phyloP scores from a whole-genome alignment of 2,329 filamentous ascomycete genomes.

The Aspergillus hortae region DNA sequence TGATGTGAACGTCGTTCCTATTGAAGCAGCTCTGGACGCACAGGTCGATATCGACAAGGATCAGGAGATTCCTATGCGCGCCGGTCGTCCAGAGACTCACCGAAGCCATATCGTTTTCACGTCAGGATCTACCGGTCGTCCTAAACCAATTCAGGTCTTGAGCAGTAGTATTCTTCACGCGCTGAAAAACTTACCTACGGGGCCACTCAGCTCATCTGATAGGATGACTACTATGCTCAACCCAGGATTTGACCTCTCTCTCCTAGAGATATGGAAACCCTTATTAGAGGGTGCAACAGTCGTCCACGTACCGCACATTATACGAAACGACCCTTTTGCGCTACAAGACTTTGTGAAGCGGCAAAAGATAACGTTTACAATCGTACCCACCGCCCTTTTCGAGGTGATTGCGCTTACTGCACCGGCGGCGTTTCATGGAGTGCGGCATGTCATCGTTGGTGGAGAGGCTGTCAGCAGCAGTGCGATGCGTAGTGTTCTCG shows the following conservation, averaged over 20 bases:
- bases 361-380: not conserved
- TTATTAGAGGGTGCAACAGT: constrained; percentile 10
- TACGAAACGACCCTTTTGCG: not conserved
- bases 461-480: constrained; percentile 6
- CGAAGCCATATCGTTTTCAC: constrained; percentile 51
- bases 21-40: not conserved
- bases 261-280: constrained; percentile 12
- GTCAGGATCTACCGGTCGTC: constrained; percentile 63
- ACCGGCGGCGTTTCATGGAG: constrained; percentile 2
- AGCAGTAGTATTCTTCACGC: constrained; percentile 39
- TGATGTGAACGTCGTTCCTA: not conserved
- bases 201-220: constrained; percentile 9
- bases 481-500: constrained; percentile 6
- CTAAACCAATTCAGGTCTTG: constrained; percentile 74
- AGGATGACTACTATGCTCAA: constrained; percentile 4
- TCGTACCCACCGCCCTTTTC: constrained; percentile 6
- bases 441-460: constrained; percentile 4
- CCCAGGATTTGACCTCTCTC: constrained; percentile 10
- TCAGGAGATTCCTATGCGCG: not conserved
- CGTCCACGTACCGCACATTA: not conserved
- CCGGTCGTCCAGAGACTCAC: not conserved
- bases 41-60: not conserved
- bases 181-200: not conserved
- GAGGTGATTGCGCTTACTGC: not conserved
- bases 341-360: not conserved